phyloP scores from a whole-genome alignment of 2,329 filamentous ascomycete species.

The Diaporthe destruens region DNA sequence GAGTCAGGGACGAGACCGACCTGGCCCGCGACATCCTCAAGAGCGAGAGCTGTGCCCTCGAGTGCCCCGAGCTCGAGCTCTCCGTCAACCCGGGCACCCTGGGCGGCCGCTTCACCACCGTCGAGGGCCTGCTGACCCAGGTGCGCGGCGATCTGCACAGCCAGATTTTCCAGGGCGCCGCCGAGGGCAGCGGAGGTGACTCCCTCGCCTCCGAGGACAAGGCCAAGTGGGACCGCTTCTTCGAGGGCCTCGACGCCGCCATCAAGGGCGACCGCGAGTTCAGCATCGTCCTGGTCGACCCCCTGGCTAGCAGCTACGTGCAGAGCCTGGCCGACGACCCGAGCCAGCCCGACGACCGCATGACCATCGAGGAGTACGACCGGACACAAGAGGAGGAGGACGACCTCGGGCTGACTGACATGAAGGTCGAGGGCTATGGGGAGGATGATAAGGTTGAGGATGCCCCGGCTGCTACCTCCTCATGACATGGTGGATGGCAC shows the following conservation, averaged over 20 bases:
- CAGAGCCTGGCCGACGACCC: conserved; percentile 88
- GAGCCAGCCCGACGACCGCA: conserved; percentile 77
- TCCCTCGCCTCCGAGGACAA: conserved; percentile 77
- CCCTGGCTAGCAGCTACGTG: conserved; percentile 92
- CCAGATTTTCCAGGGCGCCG: conserved; percentile 85
- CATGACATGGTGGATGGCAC: neutral
- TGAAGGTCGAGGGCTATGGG: conserved; percentile 91
- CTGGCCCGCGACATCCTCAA: conserved; percentile 95
- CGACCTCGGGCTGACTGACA: conserved; percentile 89
- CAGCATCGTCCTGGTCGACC: conserved; percentile 86
- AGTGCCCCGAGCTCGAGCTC: conserved; percentile 88
- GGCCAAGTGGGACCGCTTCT: conserved; percentile 84
- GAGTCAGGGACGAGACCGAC: conserved; percentile 77
- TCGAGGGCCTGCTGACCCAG: conserved; percentile 93
- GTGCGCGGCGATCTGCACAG: conserved; percentile 89
- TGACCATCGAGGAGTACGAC: conserved; percentile 84
- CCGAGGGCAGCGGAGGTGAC: conserved; percentile 80
- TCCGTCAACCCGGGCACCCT: conserved; percentile 93
- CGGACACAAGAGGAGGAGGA: conserved; percentile 94
- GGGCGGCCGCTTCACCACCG: conserved; percentile 95
- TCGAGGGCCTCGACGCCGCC: conserved; percentile 79
- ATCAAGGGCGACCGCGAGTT: conserved; percentile 86
- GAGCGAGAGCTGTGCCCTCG: conserved; percentile 89
- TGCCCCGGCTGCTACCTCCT: conserved; percentile 45
- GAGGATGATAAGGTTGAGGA: conserved; percentile 49